These are phyloP conservation scores for Apiotrichum porosum DNA, from an alignment of 1,284 basidiomycete genomes.

Conservation along the genomic window DNA sequence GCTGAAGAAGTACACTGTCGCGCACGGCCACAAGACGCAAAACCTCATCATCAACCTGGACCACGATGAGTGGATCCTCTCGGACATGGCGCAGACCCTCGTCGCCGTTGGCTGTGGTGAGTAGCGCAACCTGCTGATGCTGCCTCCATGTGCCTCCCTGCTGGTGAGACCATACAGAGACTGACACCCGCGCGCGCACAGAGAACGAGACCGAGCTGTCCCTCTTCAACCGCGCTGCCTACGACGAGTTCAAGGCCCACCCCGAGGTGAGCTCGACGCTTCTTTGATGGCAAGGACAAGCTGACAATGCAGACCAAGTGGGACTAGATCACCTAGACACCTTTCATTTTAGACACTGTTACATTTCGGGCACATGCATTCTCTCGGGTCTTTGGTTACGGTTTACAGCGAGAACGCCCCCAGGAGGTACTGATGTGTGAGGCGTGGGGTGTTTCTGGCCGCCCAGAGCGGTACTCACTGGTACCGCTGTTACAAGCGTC, in stretches of 20 bases:
- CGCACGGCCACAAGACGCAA: constrained; percentile 92
- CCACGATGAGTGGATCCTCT: constrained; percentile 84
- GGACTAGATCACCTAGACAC: constrained; percentile 1
- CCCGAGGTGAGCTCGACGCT: constrained; percentile 64
- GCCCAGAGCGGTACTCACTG: no score
- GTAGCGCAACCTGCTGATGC: constrained; percentile 30
- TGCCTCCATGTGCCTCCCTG: background rate
- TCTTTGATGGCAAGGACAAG: background rate
- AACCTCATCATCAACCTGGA: constrained; percentile 95
- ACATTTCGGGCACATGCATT: no score
- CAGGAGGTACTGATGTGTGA: no score
- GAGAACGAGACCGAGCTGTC: constrained; percentile 93
- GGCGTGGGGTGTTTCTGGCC: no score
- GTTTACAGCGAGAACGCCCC: no score
- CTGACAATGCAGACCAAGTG: constrained; percentile 7
- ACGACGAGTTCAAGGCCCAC: constrained; percentile 72
- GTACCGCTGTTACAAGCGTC: no score
- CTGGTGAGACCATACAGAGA: no score
- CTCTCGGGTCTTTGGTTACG: no score
- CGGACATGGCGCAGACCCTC: constrained; percentile 62
- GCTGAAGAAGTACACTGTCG: constrained; percentile 87
- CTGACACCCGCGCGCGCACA: no score
- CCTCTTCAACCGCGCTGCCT: constrained; percentile 72
- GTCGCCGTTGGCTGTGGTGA: constrained; percentile 68
- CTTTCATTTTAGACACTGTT: background rate